These are phyloP conservation scores for Hygrophorus russula DNA, from an alignment of 768 basidiomycete genomes.

Conservation along the genomic window DNA sequence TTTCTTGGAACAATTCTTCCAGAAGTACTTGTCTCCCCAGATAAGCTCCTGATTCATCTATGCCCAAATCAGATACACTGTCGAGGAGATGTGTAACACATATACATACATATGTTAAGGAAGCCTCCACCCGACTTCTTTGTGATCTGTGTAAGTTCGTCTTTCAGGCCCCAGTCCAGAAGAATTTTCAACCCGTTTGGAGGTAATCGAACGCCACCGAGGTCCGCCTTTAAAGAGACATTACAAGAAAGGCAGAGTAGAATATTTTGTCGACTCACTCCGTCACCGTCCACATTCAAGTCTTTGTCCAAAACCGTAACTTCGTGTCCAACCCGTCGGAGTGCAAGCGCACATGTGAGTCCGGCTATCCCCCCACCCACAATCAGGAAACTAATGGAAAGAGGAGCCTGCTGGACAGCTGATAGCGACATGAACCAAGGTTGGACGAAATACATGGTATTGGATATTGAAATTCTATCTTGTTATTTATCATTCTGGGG, in stretches of 20 bases:
- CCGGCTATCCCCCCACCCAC: slow-evolving; percentile 41
- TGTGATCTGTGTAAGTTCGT: slow-evolving; percentile 13
- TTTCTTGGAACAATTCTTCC: slow-evolving; percentile 37
- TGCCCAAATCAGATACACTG: background rate
- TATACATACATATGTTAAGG: slow-evolving; percentile 10
- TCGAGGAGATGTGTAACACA: background rate
- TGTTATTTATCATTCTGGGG: too few species aligned
- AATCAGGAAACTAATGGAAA: slow-evolving; percentile 23
- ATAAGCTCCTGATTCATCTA: slow-evolving; percentile 39
- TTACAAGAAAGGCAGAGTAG: too few species aligned
- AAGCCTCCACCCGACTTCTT: slow-evolving; percentile 17
- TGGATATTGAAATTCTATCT: too few species aligned
- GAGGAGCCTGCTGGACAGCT: slow-evolving; percentile 10
- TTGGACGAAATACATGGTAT: too few species aligned
- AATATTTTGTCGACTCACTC: too few species aligned
- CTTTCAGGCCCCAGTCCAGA: slow-evolving; percentile 39
- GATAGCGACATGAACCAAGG: too few species aligned
- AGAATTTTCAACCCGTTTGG: slow-evolving; percentile 49
- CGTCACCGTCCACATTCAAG: background rate
- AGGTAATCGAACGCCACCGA: slow-evolving; percentile 23
- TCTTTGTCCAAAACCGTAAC: slow-evolving; percentile 38
- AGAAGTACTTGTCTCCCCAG: slow-evolving; percentile 42
- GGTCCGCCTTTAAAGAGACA: background rate
- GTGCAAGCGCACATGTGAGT: slow-evolving; percentile 39
- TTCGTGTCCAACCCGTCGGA: slow-evolving; percentile 42